Conservation (phyloP, 768 basidiomycete genomes). For the Podaxis sp. region DNA sequence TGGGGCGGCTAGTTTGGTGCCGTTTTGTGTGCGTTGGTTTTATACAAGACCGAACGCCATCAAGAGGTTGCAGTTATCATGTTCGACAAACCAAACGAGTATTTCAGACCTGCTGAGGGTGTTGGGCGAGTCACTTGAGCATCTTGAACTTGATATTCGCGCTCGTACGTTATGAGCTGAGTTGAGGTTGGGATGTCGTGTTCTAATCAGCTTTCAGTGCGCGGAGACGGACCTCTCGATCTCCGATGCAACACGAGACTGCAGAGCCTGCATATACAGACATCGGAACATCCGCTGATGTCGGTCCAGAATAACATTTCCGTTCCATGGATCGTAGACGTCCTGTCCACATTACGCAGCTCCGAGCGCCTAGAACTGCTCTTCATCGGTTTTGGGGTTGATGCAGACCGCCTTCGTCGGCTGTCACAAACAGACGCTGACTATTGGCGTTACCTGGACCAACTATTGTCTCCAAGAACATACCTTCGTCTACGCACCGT, state of each 20-base stretch:
- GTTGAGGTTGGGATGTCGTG: neutral
- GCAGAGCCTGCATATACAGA: neutral
- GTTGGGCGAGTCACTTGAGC: conserved; percentile 7
- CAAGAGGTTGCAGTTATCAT: conserved; percentile 7
- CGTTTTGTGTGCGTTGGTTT: conserved; percentile 7
- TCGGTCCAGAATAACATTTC: neutral
- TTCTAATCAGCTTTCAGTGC: conserved; percentile 3
- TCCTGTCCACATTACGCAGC: conserved; percentile 7
- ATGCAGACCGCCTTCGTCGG: conserved; percentile 10
- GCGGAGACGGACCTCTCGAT: neutral
- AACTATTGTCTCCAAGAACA: neutral
- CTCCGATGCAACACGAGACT: conserved; percentile 10
- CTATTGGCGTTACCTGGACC: conserved; percentile 7
- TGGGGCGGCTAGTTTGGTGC: conserved; percentile 6
- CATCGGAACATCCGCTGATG: neutral
- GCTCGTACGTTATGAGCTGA: neutral
- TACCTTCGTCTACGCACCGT: conserved; percentile 1
- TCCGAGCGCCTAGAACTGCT: conserved; percentile 2
- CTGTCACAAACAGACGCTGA: conserved; percentile 7
- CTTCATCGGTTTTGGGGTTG: neutral
- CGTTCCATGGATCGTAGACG: conserved; percentile 6
- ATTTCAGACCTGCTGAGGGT: conserved; percentile 4
- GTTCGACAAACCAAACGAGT: conserved; percentile 2
- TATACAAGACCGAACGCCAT: neutral
- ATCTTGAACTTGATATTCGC: conserved; percentile 8